phyloP scores from a whole-genome alignment of 345 rosid species.

The Cardamine occulta region DNA sequence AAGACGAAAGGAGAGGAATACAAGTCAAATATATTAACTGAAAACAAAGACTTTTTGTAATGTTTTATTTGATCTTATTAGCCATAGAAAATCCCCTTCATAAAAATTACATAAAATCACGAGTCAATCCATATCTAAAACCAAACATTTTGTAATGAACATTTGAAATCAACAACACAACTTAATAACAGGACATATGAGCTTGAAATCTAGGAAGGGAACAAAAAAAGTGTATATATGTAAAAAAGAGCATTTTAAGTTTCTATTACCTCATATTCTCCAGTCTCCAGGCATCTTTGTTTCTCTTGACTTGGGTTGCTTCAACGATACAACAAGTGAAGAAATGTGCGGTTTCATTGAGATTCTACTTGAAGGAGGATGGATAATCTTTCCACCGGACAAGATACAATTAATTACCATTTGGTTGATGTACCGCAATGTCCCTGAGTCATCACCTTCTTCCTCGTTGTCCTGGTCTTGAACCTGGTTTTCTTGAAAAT shows the following conservation, averaged over 20 bases:
- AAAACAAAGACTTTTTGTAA: background rate
- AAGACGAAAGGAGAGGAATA: slow-evolving; percentile 2
- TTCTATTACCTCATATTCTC: slow-evolving; percentile 8
- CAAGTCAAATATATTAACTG: slow-evolving; percentile 10
- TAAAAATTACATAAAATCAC: slow-evolving; percentile 1
- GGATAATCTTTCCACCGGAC: background rate
- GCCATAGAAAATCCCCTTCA: slow-evolving; percentile 13
- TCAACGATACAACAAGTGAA: slow-evolving; percentile 13
- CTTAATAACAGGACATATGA: background rate
- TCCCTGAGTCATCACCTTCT: slow-evolving; percentile 49
- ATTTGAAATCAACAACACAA: background rate
- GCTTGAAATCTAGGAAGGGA: slow-evolving; percentile 3
- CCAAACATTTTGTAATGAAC: slow-evolving; percentile 14
- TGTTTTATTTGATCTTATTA: background rate
- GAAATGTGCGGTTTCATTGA: slow-evolving; percentile 20
- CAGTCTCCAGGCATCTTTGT: slow-evolving; percentile 29
- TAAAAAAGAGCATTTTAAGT: background rate
- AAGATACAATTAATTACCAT: slow-evolving; percentile 23
- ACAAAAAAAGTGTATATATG: background rate
- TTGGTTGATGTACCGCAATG: slow-evolving; percentile 25
- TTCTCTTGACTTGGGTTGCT: slow-evolving; percentile 15
- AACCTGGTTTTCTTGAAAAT: slow-evolving; percentile 79
- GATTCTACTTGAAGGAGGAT: slow-evolving; percentile 31
- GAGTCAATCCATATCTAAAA: slow-evolving; percentile 1
- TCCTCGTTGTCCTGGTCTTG: slow-evolving; percentile 63